Evolutionary conservation across 1,139 yeast species (phyloP).

Genomic region (Blastobotrys serpentis): DNA sequence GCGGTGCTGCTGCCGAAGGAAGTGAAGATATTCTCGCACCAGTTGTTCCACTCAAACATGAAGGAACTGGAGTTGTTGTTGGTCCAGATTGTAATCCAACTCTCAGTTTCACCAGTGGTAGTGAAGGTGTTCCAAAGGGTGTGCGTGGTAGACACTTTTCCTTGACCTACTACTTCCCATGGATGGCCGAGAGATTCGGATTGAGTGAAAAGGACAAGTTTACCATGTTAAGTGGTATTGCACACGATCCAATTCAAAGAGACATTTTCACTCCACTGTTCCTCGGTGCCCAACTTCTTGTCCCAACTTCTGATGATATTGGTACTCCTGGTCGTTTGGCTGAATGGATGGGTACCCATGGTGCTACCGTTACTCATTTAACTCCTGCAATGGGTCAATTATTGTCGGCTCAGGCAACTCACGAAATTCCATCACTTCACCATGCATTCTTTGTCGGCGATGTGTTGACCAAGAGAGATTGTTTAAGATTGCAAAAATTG

Average conservation of each 20-base stretch:
- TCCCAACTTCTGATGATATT: slow-evolving; percentile 95
- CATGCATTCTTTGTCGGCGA: slow-evolving; percentile 99
- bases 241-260: slow-evolving; percentile 98
- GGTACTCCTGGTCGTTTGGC: slow-evolving; percentile 98
- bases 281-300: slow-evolving; percentile 87
- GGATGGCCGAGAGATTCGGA: slow-evolving; percentile 91
- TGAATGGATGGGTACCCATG: slow-evolving; percentile 91
- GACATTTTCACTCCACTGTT: slow-evolving; percentile 98
- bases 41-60: slow-evolving; percentile 48
- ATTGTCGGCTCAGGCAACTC: slow-evolving; percentile 92
- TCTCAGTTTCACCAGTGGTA: slow-evolving; percentile 94
- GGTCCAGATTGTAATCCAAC: slow-evolving; percentile 99
- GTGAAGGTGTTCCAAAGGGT: slow-evolving; percentile 98
- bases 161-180: slow-evolving; percentile 93
- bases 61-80: slow-evolving; percentile 83
- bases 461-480: slow-evolving; percentile 93
- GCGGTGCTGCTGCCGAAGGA: slow-evolving; percentile 45
- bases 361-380: slow-evolving; percentile 93
- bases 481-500: slow-evolving; percentile 83
- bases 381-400: slow-evolving; percentile 99
- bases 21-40: slow-evolving; percentile 51
- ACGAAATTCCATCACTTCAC: slow-evolving; percentile 80
- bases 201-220: slow-evolving; percentile 78
- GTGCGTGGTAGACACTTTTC: slow-evolving; percentile 97
- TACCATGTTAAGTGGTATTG: slow-evolving; percentile 98